Conservation (phyloP, 345 rosid species). For the Eucalyptus tenuipes region DNA sequence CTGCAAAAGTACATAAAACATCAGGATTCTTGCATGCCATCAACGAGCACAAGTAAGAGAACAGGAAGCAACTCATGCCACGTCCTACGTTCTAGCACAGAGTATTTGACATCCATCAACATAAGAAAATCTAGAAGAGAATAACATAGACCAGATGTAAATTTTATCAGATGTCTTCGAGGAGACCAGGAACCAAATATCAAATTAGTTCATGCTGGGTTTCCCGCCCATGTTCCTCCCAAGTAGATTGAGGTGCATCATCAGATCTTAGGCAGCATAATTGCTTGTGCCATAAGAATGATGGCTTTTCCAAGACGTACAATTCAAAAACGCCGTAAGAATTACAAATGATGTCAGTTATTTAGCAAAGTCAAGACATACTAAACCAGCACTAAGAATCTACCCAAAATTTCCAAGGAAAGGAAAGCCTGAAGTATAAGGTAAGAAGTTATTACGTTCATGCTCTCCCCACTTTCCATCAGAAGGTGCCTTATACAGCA, state of each 20-base stretch:
- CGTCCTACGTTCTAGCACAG: neutral
- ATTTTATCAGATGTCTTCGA: neutral
- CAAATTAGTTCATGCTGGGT: neutral
- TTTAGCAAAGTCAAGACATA: neutral
- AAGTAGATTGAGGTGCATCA: neutral
- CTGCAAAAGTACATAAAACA: conserved; percentile 21
- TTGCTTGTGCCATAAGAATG: neutral
- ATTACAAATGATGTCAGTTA: neutral
- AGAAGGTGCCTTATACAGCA: conserved; percentile 94
- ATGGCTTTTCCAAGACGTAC: neutral
- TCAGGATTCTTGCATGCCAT: neutral
- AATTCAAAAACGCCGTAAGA: neutral
- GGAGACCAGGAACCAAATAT: neutral
- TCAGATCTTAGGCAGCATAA: neutral
- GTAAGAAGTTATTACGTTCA: conserved; percentile 45
- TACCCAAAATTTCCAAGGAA: neutral
- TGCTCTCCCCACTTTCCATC: conserved; percentile 99
- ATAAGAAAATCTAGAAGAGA: neutral
- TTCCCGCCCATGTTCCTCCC: neutral
- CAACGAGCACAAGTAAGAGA: neutral
- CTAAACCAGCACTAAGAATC: neutral
- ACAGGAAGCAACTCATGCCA: neutral
- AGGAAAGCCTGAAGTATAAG: neutral
- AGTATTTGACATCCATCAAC: neutral
- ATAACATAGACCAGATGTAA: neutral